phyloP scores from a whole-genome alignment of 164 flowering plant genomes.

The Paratinospora sagittata region DNA sequence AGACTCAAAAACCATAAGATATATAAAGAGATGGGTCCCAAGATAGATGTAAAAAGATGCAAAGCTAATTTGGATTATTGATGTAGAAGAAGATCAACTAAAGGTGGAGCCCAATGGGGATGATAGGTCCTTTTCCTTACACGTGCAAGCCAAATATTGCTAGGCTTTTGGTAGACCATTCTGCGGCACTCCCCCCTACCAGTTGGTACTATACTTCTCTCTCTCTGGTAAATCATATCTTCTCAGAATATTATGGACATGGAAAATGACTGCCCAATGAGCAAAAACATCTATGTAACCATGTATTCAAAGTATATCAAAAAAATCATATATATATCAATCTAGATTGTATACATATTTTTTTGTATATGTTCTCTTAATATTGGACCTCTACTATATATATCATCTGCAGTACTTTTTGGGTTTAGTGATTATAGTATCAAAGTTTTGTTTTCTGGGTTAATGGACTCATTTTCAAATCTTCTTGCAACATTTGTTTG shows the following conservation, averaged over 20 bases:
- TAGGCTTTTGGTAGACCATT: constrained; percentile 5
- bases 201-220: background rate
- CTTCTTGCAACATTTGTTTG: no score
- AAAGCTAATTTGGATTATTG: background rate
- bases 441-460: no score
- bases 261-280: background rate
- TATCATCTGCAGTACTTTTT: no score
- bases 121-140: constrained; percentile 5
- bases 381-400: no score
- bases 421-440: no score
- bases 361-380: no score
- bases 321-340: no score
- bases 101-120: background rate
- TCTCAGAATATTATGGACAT: background rate
- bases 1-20: background rate
- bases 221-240: background rate
- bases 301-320: no score
- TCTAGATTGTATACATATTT: no score
- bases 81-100: constrained; percentile 1
- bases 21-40: background rate
- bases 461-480: no score
- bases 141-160: constrained; percentile 5
- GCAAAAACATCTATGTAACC: no score
- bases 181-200: background rate
- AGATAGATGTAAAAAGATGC: background rate